phyloP scores from a whole-genome alignment of 1,139 yeast genomes.

The Pichia inconspicua region DNA sequence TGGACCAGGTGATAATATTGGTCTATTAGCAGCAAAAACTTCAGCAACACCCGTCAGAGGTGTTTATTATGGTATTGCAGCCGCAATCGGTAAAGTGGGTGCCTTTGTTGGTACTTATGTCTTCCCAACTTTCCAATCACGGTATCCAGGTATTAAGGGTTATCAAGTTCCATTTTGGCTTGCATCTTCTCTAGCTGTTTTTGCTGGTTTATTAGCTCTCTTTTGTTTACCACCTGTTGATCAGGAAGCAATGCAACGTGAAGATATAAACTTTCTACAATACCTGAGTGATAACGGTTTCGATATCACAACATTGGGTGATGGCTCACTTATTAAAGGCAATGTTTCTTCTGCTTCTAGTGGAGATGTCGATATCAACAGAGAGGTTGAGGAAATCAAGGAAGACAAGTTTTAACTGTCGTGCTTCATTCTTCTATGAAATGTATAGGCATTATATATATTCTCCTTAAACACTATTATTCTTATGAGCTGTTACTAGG shows the following conservation, averaged over 20 bases:
- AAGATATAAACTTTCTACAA: slow-evolving; percentile 61
- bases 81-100: slow-evolving; percentile 86
- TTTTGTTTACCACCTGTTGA: slow-evolving; percentile 74
- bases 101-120: slow-evolving; percentile 87
- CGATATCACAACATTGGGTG: slow-evolving; percentile 47
- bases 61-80: slow-evolving; percentile 83
- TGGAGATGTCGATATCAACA: not conserved
- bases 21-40: slow-evolving; percentile 79
- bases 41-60: slow-evolving; percentile 86
- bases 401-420: not conserved
- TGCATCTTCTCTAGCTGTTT: slow-evolving; percentile 65
- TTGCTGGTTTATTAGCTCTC: slow-evolving; percentile 61
- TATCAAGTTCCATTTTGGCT: slow-evolving; percentile 72
- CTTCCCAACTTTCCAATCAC: slow-evolving; percentile 47
- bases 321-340: slow-evolving; percentile 20
- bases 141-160: slow-evolving; percentile 36
- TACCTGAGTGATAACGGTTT: slow-evolving; percentile 56
- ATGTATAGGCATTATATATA: too few species aligned
- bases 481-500: too few species aligned
- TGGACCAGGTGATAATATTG: slow-evolving; percentile 92
- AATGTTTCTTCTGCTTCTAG: slow-evolving; percentile 1
- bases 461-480: not conserved
- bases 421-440: not conserved
- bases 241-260: slow-evolving; percentile 73
- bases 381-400: not conserved